Conservation (phyloP, 2,329 filamentous ascomycete genomes). For the Teratosphaeria gauchensis region DNA sequence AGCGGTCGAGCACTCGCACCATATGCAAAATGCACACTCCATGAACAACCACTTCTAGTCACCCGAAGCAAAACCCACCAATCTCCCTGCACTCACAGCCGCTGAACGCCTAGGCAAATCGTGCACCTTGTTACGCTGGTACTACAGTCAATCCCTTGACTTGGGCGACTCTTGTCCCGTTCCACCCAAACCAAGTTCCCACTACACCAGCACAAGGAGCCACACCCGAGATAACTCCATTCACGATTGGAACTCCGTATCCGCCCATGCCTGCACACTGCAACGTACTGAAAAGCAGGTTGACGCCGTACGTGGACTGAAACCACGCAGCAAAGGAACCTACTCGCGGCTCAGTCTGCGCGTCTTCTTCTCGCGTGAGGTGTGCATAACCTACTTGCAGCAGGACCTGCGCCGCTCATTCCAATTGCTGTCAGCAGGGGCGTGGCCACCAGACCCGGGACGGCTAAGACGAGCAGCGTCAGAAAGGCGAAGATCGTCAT, state of each 20-base stretch:
- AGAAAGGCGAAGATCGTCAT: slow-evolving; percentile 4
- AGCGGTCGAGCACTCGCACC: not conserved
- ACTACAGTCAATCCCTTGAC: too few species aligned
- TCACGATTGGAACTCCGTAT: slow-evolving; percentile 1
- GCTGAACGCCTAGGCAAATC: too few species aligned
- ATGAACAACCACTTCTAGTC: too few species aligned
- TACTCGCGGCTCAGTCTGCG: not conserved
- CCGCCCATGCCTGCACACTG: slow-evolving; percentile 6
- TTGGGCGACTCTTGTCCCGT: too few species aligned
- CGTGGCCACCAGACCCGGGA: slow-evolving; percentile 1
- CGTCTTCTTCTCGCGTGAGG: not conserved
- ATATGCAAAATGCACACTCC: too few species aligned
- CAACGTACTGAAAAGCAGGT: not conserved
- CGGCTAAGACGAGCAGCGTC: slow-evolving; percentile 1
- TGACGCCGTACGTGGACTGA: slow-evolving; percentile 1
- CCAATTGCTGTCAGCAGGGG: slow-evolving; percentile 4
- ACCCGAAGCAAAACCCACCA: too few species aligned
- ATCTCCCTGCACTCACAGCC: too few species aligned
- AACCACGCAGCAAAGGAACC: slow-evolving; percentile 1
- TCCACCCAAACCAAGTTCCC: not conserved
- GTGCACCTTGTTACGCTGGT: too few species aligned
- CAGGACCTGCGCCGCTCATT: slow-evolving; percentile 3
- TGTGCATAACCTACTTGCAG: slow-evolving; percentile 1
- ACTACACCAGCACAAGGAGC: not conserved
- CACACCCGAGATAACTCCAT: not conserved